phyloP scores from a whole-genome alignment of 73 alveolate genomes.

The Stentor roeselii region DNA sequence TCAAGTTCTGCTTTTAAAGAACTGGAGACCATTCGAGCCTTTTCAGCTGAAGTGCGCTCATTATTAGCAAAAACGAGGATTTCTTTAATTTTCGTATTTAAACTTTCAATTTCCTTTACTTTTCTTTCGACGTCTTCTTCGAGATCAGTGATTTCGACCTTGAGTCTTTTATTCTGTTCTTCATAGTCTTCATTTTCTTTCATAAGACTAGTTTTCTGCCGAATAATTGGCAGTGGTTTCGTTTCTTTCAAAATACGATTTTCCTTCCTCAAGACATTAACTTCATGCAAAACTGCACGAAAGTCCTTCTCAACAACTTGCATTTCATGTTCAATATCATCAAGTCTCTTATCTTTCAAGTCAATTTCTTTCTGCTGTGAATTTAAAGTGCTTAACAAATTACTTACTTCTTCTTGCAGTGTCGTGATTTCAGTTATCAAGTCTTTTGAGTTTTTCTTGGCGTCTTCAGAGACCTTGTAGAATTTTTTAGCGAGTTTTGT shows the following conservation, averaged over 20 bases:
- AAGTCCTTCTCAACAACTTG: neutral
- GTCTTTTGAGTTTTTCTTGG: neutral
- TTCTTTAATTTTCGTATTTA: neutral
- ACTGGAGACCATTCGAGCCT: neutral
- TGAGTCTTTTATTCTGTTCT: neutral
- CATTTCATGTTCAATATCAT: neutral
- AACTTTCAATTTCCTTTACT: neutral
- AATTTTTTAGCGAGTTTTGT: conserved; percentile 1
- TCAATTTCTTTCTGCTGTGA: neutral
- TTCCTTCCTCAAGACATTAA: neutral
- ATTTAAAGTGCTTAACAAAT: neutral
- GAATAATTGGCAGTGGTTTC: neutral
- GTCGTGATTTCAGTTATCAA: neutral
- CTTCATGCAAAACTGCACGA: neutral
- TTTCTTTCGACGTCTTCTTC: neutral
- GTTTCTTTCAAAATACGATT: neutral
- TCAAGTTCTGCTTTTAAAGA: neutral
- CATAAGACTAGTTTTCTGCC: neutral
- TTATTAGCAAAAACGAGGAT: neutral
- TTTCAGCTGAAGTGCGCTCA: neutral
- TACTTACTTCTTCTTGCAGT: neutral
- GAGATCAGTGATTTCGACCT: neutral
- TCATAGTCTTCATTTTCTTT: neutral
- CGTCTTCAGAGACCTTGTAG: neutral
- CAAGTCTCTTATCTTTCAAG: neutral